phyloP scores from a whole-genome alignment of 2,329 filamentous ascomycete genomes.

The Oidium heveae region DNA sequence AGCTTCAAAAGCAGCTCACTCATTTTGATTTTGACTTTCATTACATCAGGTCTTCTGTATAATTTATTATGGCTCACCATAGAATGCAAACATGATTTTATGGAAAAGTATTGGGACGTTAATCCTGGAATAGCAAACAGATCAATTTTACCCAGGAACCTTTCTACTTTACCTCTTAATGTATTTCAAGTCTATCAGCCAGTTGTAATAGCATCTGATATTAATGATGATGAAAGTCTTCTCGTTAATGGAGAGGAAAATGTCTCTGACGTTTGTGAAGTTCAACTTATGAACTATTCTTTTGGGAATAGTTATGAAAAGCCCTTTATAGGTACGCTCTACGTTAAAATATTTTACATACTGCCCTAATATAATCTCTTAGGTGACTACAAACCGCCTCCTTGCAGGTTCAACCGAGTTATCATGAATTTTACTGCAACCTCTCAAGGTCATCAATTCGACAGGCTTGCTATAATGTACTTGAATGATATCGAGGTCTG shows the following conservation, averaged over 20 bases:
- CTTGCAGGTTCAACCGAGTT: conserved; percentile 47
- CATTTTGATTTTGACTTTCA: too few relatives aligned
- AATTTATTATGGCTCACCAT: too few relatives aligned
- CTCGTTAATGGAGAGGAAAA: conserved; percentile 9
- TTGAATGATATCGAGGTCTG: conserved; percentile 59
- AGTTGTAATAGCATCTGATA: conserved; percentile 25
- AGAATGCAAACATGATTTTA: too few relatives aligned
- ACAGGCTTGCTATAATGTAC: conserved; percentile 52
- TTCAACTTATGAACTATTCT: conserved; percentile 41
- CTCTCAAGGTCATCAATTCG: conserved; percentile 47
- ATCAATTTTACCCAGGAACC: too few relatives aligned
- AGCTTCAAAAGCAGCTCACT: too few relatives aligned
- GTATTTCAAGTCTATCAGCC: conserved; percentile 48
- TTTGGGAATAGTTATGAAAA: conserved; percentile 51
- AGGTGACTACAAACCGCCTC: conserved; percentile 40
- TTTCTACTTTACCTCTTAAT: conserved; percentile 19
- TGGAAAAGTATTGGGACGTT: too few relatives aligned
- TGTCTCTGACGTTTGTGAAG: conserved; percentile 18
- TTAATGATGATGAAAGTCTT: conserved; percentile 15
- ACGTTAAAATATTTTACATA: background rate
- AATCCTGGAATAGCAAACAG: too few relatives aligned
- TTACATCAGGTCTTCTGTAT: too few relatives aligned
- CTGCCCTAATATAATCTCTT: background rate
- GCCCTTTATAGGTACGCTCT: conserved; percentile 39
- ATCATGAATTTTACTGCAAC: conserved; percentile 53